Percentiles rank a stretch among this genome's conserved stretches.
phyloP scores from a whole-genome alignment of 2,329 filamentous ascomycete species.

The Fusarium succisae region DNA sequence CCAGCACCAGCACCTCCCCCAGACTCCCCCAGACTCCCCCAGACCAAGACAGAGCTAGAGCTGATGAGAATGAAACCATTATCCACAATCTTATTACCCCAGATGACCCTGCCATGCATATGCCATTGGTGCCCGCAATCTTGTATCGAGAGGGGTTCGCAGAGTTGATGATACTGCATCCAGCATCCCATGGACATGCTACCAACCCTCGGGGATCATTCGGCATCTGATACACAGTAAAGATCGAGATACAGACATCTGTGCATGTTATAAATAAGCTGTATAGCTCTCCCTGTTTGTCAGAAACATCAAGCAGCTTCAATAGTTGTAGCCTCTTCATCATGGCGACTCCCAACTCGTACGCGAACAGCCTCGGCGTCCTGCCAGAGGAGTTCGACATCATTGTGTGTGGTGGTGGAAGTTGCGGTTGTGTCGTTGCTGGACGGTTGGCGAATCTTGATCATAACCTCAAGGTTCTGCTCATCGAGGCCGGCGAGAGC shows the following conservation, averaged over 20 bases:
- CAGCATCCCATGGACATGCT: constrained; percentile 21
- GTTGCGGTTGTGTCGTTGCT: constrained; percentile 68
- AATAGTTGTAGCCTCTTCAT: constrained; percentile 1
- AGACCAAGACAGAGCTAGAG: not conserved
- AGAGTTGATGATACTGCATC: constrained; percentile 25
- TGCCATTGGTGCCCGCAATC: constrained; percentile 41
- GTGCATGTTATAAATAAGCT: constrained; percentile 19
- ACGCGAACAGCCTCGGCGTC: constrained; percentile 24
- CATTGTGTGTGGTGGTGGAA: constrained; percentile 80
- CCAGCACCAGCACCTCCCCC: not conserved
- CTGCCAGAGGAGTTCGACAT: constrained; percentile 83
- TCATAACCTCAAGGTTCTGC: constrained; percentile 74
- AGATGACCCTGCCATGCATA: constrained; percentile 25
- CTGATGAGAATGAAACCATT: constrained; percentile 32
- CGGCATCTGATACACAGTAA: constrained; percentile 28
- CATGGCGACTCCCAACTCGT: constrained; percentile 35
- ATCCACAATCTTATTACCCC: constrained; percentile 17
- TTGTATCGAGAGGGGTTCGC: constrained; percentile 28
- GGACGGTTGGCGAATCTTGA: constrained; percentile 78
- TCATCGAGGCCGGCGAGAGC: constrained; percentile 77
- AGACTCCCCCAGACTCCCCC: not conserved
- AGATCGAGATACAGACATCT: not conserved
- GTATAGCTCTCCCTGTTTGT: not conserved
- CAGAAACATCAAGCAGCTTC: not conserved
- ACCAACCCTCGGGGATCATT: constrained; percentile 28